Evolutionary conservation across 805 yeast genomes (phyloP), one percentile per base, ranked within the genome.

Genomic region (Cyberlindnera americana): DNA sequence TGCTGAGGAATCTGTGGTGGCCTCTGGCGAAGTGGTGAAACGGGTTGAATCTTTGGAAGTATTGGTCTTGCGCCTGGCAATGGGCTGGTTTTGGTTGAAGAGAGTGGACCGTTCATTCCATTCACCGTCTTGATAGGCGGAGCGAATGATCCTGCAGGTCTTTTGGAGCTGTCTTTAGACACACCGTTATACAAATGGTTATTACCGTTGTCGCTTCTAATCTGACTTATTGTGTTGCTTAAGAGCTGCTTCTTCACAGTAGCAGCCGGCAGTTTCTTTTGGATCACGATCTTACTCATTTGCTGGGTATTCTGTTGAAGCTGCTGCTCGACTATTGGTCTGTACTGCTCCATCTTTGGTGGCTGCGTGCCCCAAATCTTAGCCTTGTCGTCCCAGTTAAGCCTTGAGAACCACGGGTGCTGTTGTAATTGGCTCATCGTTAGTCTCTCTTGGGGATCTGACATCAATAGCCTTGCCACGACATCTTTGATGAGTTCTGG

Each of bases 301-400:
- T 48, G 48, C 11, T 40, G 33, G 0, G 39, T 41, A 14, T 46
- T 48, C 30, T 52, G 46, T 15, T 47, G 50, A 14, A 48, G 46
- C 19, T 50, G 41, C 19, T 55, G 57, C 43, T 65, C 62, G 5
- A 59, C 29, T 25, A 61, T 57, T 41, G 61, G 71, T 45, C 78
- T 78, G 54, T 79, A 83, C 1, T 88, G 80, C 38, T 80, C 82
- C 30, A 87, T 55, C 50, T 76, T 77, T 1, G 95, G 95, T 2
- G 80, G 81, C 15, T 69, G 66, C 1, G 67, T 55, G 31, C 72
- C 70, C 97, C 97, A 90, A 11, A 91, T 73, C 36, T 64, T 62
- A 30, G 74, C 72, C 45, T 75, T 75, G 47, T 83, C 77, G 15
- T 61, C 53, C 83, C 95, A 91, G 50, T 86, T 73, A 6, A 83